Evolutionary conservation across 192 early-diverging fungal species (phyloP).

Genomic region (Coemansia sp.): DNA sequence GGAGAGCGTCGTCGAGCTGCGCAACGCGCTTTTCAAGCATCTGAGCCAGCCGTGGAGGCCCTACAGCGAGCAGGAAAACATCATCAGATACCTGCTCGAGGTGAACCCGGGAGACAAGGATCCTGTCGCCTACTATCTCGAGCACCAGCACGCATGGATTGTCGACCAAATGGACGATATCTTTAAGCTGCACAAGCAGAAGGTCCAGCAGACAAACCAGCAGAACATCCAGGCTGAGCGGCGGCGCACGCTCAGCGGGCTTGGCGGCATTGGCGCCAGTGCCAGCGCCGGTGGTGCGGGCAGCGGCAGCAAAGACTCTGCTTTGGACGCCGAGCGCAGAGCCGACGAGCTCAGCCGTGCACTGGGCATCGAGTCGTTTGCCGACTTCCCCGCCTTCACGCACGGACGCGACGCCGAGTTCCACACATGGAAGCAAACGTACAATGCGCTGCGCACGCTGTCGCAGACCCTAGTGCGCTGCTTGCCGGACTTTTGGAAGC

Average conservation of each 20-base stretch:
- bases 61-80: slow-evolving; percentile 86
- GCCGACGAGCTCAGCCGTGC: slow-evolving; percentile 43
- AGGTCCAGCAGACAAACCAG: slow-evolving; percentile 25
- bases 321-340: slow-evolving; percentile 22
- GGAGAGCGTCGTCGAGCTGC: slow-evolving; percentile 68
- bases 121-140: slow-evolving; percentile 86
- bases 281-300: not conserved
- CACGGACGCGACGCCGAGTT: slow-evolving; percentile 42
- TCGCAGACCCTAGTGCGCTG: slow-evolving; percentile 71
- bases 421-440: slow-evolving; percentile 69
- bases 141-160: slow-evolving; percentile 85
- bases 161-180: slow-evolving; percentile 68
- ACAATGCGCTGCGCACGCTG: slow-evolving; percentile 65
- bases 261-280: not conserved
- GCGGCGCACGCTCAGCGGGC: slow-evolving; percentile 10
- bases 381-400: slow-evolving; percentile 33
- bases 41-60: slow-evolving; percentile 71
- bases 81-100: slow-evolving; percentile 66
- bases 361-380: slow-evolving; percentile 36
- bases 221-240: slow-evolving; percentile 25
- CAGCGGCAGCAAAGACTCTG: slow-evolving; percentile 4
- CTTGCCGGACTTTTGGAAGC: slow-evolving; percentile 91
- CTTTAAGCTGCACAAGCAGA: slow-evolving; percentile 57
- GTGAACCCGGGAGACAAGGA: slow-evolving; percentile 68
- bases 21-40: slow-evolving; percentile 70